Base-by-base conservation (phyloP, 2,329 filamentous ascomycete genomes). In the Monilinia fructicola region DNA sequence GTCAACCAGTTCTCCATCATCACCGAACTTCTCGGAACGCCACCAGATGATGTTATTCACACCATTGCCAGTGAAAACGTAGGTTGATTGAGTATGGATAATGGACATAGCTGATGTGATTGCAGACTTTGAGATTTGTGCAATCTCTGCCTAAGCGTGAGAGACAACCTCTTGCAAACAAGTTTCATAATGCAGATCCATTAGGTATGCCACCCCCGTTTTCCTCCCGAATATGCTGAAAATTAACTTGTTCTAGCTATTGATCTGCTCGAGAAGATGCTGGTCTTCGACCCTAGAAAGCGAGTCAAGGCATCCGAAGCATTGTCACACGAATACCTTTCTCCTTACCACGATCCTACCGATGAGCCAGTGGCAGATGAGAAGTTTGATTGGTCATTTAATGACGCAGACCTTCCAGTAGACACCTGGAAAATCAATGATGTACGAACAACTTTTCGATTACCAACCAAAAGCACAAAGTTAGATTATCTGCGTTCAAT, bases 361-460 rank as follows among this genome's bases (percentile, higher is more conserved):
- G 95, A 99, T 76, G 95, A 99, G 83, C 95, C 95, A 1, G 89
- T 93, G 21, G 92, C 95, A 28, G 92, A 97, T 69, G 93, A 97
- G 83, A 97, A 97, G 81, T 99, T 99, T 75, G 95, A 99, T 78
- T 99, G 95, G 95, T 97, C 93, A 64, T 99, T 99, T 81, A 98
- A 98, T 78, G 95, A 99, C 74, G 95, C 94, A 58, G 95, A 99
- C 77, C 83, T 99, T 67, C 94, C 95, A 0, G 93, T 98, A 61
- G 95, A 99, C 77, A 97, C 93, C n/a, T 99, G 95, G 95, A 99
- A 99, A 83, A 97, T 99, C 78, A 99, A 99, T 98, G 95, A 99
- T 99, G 95, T 97, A 84, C 77, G 90, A 74, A 68, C 73, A 75
- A 76, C 71, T 75, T 71, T 70, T 72, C 68, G 73, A 74, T 59